A percentile compares a stretch with the other conserved stretches of the same genome.
Conservation (phyloP, 1,284 basidiomycete species). For the Coniophora puteana region DNA sequence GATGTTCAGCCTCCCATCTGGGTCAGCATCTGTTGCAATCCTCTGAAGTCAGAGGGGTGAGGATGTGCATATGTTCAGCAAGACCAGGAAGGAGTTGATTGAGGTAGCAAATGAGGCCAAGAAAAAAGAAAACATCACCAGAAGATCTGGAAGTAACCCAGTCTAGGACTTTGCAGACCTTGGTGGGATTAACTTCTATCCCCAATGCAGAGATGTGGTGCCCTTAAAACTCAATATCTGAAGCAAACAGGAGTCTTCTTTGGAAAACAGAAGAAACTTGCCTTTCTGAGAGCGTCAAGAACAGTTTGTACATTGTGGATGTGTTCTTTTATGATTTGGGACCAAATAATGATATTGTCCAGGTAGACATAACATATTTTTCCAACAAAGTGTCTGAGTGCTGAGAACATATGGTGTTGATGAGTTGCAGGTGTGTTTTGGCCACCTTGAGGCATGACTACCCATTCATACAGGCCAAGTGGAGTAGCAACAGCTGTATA, state of each 20-base stretch:
- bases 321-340: slow-evolving; percentile 32
- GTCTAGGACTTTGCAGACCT: slow-evolving; percentile 26
- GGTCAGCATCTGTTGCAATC: slow-evolving; percentile 24
- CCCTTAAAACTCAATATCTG: slow-evolving; percentile 28
- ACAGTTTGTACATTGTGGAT: slow-evolving; percentile 23
- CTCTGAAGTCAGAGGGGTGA: slow-evolving; percentile 30
- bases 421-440: slow-evolving; percentile 34
- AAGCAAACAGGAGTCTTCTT: slow-evolving; percentile 30
- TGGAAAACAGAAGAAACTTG: slow-evolving; percentile 22
- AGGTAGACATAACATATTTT: too few relatives aligned
- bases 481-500: slow-evolving; percentile 36
- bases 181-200: slow-evolving; percentile 28
- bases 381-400: slow-evolving; percentile 28
- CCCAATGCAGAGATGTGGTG: slow-evolving; percentile 29
- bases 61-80: slow-evolving; percentile 25
- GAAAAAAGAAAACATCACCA: slow-evolving; percentile 28
- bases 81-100: slow-evolving; percentile 30
- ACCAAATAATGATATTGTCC: slow-evolving; percentile 44
- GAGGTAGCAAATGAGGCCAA: slow-evolving; percentile 35
- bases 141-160: slow-evolving; percentile 20
- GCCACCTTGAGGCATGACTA: slow-evolving; percentile 39
- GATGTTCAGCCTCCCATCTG: slow-evolving; percentile 27
- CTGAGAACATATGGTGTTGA: slow-evolving; percentile 29
- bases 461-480: slow-evolving; percentile 37
- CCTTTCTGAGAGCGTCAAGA: slow-evolving; percentile 18